Conservation (phyloP, 1,284 basidiomycete genomes). For the Lignosus rhinocerotis region DNA sequence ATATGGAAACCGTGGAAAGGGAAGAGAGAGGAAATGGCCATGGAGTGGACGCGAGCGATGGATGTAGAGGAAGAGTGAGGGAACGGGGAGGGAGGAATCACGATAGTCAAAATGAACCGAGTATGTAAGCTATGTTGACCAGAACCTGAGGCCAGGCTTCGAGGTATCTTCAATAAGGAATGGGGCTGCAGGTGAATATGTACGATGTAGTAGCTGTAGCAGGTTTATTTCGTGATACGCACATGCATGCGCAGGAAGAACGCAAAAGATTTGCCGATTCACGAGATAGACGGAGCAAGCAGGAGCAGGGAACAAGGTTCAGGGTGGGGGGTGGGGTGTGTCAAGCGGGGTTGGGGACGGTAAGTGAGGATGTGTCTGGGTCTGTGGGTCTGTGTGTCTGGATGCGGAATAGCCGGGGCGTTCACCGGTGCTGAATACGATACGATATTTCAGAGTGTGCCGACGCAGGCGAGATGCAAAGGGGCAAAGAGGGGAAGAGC, state of each 20-base stretch:
- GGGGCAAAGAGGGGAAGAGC: neutral
- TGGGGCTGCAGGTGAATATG: slow-evolving; percentile 13
- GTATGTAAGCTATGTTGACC: slow-evolving; percentile 16
- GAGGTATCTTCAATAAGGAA: slow-evolving; percentile 25
- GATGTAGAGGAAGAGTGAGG: neutral
- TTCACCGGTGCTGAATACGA: slow-evolving; percentile 25
- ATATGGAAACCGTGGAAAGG: neutral
- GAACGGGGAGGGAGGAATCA: slow-evolving; percentile 4
- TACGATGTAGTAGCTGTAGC: slow-evolving; percentile 20
- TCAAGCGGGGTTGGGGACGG: too few species aligned
- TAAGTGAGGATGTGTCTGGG: neutral
- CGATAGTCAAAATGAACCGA: slow-evolving; percentile 20
- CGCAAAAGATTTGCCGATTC: slow-evolving; percentile 1
- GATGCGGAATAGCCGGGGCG: slow-evolving; percentile 6
- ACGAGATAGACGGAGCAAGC: slow-evolving; percentile 12
- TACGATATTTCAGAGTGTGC: slow-evolving; percentile 23
- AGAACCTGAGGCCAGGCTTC: slow-evolving; percentile 6
- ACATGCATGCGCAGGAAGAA: neutral
- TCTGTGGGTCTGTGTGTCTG: neutral
- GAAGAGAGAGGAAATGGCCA: neutral
- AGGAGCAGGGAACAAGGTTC: neutral
- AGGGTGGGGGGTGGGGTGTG: neutral
- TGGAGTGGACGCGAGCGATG: neutral
- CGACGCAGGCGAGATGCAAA: slow-evolving; percentile 15
- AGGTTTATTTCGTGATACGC: slow-evolving; percentile 2